These are phyloP conservation scores for Chaetomium tenue DNA, from an alignment of 495 filamentous ascomycete genomes.

Conservation along the genomic window DNA sequence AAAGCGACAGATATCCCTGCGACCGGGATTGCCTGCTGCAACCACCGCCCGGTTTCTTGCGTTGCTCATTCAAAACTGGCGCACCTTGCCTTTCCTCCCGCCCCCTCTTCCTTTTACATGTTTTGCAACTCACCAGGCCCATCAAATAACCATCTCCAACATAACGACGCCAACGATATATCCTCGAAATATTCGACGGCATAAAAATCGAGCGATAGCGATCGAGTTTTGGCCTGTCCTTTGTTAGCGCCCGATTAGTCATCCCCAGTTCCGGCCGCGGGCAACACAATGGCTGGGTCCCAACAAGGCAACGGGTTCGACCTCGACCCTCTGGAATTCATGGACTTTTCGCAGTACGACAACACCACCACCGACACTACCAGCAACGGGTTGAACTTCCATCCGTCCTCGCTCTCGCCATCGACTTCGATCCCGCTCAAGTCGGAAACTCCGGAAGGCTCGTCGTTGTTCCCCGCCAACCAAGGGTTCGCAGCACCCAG, in stretches of 20 bases:
- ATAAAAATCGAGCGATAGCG: background rate
- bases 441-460: slow-evolving; percentile 38
- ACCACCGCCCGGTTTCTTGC: background rate
- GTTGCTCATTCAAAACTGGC: background rate
- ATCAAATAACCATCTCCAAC: background rate
- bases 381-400: slow-evolving; percentile 15
- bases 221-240: slow-evolving; percentile 1
- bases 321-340: slow-evolving; percentile 4
- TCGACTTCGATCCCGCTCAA: slow-evolving; percentile 43
- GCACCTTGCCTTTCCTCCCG: background rate
- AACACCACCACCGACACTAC: slow-evolving; percentile 23
- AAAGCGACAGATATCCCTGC: slow-evolving; percentile 12
- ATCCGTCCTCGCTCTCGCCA: slow-evolving; percentile 17
- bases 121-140: background rate
- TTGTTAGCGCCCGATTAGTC: background rate
- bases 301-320: slow-evolving; percentile 7
- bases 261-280: background rate
- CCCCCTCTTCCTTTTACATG: slow-evolving; percentile 1
- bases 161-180: background rate
- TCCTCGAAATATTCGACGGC: background rate
- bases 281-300: slow-evolving; percentile 4
- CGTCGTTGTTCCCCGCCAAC: slow-evolving; percentile 40
- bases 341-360: slow-evolving; percentile 22
- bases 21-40: background rate
- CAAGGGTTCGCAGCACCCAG: slow-evolving; percentile 73